phyloP scores from a whole-genome alignment of 2,329 filamentous ascomycete species.

The Celoporthe dispersa region DNA sequence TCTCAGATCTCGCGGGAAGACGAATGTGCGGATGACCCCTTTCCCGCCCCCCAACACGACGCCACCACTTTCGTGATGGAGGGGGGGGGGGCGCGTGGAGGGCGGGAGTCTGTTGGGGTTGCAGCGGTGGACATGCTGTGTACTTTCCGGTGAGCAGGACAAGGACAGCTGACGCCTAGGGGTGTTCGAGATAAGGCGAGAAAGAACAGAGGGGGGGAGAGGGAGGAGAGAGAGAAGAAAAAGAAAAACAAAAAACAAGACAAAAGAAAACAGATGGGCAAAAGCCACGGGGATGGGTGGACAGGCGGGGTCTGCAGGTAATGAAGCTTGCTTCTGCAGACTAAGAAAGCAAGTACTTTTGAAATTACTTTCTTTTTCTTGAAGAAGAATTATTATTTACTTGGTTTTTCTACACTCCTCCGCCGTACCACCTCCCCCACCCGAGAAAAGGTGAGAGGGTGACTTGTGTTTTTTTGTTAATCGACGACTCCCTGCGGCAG shows the following conservation, averaged over 20 bases:
- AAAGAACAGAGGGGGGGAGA: too few species aligned
- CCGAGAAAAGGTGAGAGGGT: too few species aligned
- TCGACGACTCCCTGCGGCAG: conserved; percentile 62
- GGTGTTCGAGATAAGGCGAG: not conserved
- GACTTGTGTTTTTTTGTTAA: conserved; percentile 37
- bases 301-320: not conserved
- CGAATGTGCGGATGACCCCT: conserved; percentile 5
- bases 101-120: not conserved
- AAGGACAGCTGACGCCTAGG: not conserved
- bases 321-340: not conserved
- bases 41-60: not conserved
- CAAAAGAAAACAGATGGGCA: not conserved
- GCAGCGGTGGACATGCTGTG: not conserved
- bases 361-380: not conserved
- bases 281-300: not conserved
- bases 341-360: too few species aligned
- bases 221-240: too few species aligned
- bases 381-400: not conserved
- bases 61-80: not conserved
- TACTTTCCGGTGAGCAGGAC: not conserved
- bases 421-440: too few species aligned
- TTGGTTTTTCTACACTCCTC: not conserved
- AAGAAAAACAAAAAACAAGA: too few species aligned
- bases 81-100: too few species aligned
- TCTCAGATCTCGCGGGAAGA: conserved; percentile 6